phyloP scores from a whole-genome alignment of 2,329 filamentous ascomycete genomes.

The Curvularia eragrostidis region DNA sequence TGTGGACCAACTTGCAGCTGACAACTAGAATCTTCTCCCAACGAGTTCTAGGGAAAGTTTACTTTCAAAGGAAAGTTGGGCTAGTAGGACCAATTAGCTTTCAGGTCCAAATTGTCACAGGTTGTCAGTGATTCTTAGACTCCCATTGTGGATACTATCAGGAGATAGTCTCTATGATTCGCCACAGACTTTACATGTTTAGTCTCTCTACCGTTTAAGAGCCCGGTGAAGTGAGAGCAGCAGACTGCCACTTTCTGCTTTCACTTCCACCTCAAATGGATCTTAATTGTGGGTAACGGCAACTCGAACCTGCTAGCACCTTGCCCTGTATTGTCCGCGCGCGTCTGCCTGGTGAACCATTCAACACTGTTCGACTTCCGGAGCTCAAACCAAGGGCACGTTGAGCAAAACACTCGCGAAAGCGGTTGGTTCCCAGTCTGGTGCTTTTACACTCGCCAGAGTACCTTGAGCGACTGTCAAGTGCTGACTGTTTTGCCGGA shows the following conservation, averaged over 20 bases:
- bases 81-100: no score
- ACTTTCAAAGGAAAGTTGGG: no score
- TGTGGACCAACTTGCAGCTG: no score
- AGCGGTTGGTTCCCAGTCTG: background rate
- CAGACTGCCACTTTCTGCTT: background rate
- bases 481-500: background rate
- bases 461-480: constrained; percentile 3
- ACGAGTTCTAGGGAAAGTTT: no score
- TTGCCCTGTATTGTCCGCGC: background rate
- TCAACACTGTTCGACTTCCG: background rate
- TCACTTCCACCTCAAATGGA: background rate
- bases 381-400: background rate
- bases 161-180: background rate
- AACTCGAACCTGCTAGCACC: background rate
- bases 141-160: background rate
- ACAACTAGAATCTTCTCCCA: no score
- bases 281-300: background rate
- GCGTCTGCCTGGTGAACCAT: background rate
- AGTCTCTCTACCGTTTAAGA: background rate
- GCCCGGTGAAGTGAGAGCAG: background rate
- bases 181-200: background rate
- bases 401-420: background rate
- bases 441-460: background rate
- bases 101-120: no score
- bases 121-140: background rate